A percentile compares a stretch with the other conserved stretches of the same genome.
Evolutionary conservation across 208 protist species (phyloP).

Genomic region (Crithidia expoeki): DNA sequence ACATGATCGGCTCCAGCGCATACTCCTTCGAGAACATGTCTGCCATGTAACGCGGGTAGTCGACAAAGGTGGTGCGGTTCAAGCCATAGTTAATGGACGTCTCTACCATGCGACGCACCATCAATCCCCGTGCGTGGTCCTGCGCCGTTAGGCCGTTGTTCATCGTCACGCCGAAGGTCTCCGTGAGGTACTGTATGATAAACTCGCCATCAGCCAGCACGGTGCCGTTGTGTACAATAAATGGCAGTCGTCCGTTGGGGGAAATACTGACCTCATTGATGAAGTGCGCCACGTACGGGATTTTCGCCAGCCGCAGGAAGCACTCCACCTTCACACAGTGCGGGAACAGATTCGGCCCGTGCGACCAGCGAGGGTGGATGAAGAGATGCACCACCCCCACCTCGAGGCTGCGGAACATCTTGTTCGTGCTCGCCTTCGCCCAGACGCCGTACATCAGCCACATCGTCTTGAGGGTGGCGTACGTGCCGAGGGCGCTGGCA

Average conservation of each 20-base stretch:
- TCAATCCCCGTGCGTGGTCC: slow-evolving; percentile 54
- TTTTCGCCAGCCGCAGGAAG: slow-evolving; percentile 72
- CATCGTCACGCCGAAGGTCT: slow-evolving; percentile 48
- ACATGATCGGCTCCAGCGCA: slow-evolving; percentile 40
- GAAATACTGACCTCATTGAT: slow-evolving; percentile 59
- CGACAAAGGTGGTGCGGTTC: slow-evolving; percentile 63
- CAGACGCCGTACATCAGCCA: slow-evolving; percentile 29
- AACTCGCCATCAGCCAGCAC: slow-evolving; percentile 60
- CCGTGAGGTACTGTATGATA: slow-evolving; percentile 64
- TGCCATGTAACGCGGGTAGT: slow-evolving; percentile 55
- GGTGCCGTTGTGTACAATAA: slow-evolving; percentile 64
- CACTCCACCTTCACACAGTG: slow-evolving; percentile 74
- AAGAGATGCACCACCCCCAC: slow-evolving; percentile 70
- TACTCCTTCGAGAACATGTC: slow-evolving; percentile 71
- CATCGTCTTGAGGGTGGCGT: slow-evolving; percentile 36
- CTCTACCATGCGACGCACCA: slow-evolving; percentile 64
- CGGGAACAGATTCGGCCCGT: slow-evolving; percentile 71
- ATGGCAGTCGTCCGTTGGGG: slow-evolving; percentile 63
- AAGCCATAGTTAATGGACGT: slow-evolving; percentile 69
- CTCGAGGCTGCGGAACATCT: slow-evolving; percentile 50
- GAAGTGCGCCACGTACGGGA: slow-evolving; percentile 75
- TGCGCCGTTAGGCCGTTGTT: slow-evolving; percentile 56
- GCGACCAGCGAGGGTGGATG: slow-evolving; percentile 69
- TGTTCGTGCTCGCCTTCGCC: slow-evolving; percentile 26
- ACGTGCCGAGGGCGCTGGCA: slow-evolving; percentile 35